Evolutionary conservation across 129 eudicot genomes (phyloP), one percentile per base, ranked within the genome.

Genomic region (Tagetes erecta): DNA sequence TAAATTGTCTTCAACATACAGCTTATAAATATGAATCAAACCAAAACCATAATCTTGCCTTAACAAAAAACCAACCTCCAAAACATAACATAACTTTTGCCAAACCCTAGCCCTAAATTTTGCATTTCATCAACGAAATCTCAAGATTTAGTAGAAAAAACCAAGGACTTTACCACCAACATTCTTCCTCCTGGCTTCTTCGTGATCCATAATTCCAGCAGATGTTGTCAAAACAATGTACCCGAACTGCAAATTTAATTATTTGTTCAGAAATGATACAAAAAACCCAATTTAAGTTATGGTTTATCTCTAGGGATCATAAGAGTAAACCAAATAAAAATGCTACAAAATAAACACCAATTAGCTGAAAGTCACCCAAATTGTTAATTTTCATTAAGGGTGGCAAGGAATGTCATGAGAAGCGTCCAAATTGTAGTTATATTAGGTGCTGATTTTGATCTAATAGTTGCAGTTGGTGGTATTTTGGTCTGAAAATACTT

Each of bases 101-200:
- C 41, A 72, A 72, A 40, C 71, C 65, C 82, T 52, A 78, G 78
- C 78, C 73, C 74, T 79, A 79, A 44, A 71, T 40, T 40, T 34
- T 33, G 62, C 82, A 79, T 77, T 68, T n/a, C 13, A 38, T 30
- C 52, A 27, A 52, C 73, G 37, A 72, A 49, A 72, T 65, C 52
- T 75, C 6, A 36, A 47, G 46, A 64, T 45, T 80, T 77, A 87
- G 55, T 87, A 87, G 68, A 87, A 87, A 84, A 87, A 87, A 7
- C 89, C 89, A 50, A 87, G 92, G 13, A 87, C 89, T 75, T 87
- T 84, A 27, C 92, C 92, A 50, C 92, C 92, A 47, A 87, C 92
- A 31, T 83, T 87, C 83, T 87, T 87, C 71, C 92, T 80, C 74
- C 92, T 85, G 4, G 92, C 92, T 67, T 87, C 92, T 72, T 87